phyloP scores from a whole-genome alignment of 176 grass and related monocot species.

The Secale cereale region DNA sequence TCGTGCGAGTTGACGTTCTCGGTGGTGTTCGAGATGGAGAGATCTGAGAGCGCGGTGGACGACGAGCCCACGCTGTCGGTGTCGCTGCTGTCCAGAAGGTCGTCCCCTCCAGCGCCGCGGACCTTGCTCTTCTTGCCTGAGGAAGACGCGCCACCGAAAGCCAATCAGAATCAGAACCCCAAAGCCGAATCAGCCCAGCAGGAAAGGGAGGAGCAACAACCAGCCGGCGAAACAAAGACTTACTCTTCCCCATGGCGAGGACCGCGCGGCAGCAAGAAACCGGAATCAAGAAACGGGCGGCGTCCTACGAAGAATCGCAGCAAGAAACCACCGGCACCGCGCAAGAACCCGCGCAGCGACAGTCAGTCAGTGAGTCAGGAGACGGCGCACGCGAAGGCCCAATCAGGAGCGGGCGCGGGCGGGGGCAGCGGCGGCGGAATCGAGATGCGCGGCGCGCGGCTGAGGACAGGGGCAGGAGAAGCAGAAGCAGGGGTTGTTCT shows the following conservation, averaged over 20 bases:
- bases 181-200: not conserved
- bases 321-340: not conserved
- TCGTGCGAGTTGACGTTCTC: slow-evolving; percentile 76
- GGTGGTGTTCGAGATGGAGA: slow-evolving; percentile 57
- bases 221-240: not conserved
- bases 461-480: slow-evolving; percentile 31
- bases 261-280: not conserved
- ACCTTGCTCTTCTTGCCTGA: slow-evolving; percentile 45
- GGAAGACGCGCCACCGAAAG: not conserved
- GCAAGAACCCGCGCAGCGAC: not conserved
- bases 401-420: slow-evolving; percentile 48
- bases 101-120: slow-evolving; percentile 42
- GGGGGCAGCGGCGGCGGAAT: not conserved
- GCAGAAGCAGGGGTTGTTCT: slow-evolving; percentile 37
- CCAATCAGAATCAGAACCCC: slow-evolving; percentile 14
- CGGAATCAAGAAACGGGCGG: not conserved
- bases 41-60: slow-evolving; percentile 38
- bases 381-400: not conserved
- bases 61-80: slow-evolving; percentile 77
- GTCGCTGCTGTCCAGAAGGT: slow-evolving; percentile 88
- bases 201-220: not conserved
- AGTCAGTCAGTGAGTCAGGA: slow-evolving; percentile 54
- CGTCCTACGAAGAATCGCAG: not conserved
- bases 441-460: slow-evolving; percentile 3
- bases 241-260: slow-evolving; percentile 48